phyloP scores from a whole-genome alignment of 352 stramenopile species.

The Phytophthora parvispora region DNA sequence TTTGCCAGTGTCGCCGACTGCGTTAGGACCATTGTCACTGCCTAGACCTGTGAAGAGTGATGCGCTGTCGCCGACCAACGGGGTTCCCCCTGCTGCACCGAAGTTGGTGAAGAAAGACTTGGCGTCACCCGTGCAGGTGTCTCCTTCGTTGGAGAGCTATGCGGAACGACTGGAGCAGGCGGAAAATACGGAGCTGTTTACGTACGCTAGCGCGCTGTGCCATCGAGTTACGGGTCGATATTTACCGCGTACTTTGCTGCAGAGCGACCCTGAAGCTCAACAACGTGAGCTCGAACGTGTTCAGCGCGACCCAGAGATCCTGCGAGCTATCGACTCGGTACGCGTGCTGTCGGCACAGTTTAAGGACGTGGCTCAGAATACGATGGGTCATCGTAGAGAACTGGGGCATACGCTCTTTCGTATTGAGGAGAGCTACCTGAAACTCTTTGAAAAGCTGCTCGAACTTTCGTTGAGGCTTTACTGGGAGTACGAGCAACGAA shows the following conservation, averaged over 20 bases:
- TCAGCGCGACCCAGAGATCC: slow-evolving; percentile 65
- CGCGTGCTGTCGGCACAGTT: slow-evolving; percentile 72
- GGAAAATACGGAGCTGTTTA: slow-evolving; percentile 76
- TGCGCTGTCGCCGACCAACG: not conserved
- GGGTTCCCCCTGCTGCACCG: slow-evolving; percentile 1
- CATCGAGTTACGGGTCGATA: slow-evolving; percentile 75
- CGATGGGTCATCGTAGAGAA: slow-evolving; percentile 73
- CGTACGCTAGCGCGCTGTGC: slow-evolving; percentile 73
- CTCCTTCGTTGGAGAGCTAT: slow-evolving; percentile 34
- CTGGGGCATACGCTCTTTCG: slow-evolving; percentile 72
- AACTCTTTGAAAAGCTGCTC: slow-evolving; percentile 82
- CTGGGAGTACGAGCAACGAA: slow-evolving; percentile 73
- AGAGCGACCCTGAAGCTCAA: slow-evolving; percentile 55
- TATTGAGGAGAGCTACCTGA: slow-evolving; percentile 82
- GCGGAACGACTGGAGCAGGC: slow-evolving; percentile 46
- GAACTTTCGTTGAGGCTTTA: slow-evolving; percentile 79
- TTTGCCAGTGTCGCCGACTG: slow-evolving; percentile 2
- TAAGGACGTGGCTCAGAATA: slow-evolving; percentile 67
- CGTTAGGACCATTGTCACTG: slow-evolving; percentile 20
- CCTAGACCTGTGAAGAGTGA: slow-evolving; percentile 11
- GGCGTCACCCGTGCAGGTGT: not conserved
- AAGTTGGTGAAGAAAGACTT: slow-evolving; percentile 18
- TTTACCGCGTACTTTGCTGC: slow-evolving; percentile 53
- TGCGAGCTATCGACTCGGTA: slow-evolving; percentile 62
- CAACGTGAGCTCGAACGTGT: slow-evolving; percentile 66